Conservation (phyloP, 805 yeast species). For the Wickerhamomyces canadensis region DNA sequence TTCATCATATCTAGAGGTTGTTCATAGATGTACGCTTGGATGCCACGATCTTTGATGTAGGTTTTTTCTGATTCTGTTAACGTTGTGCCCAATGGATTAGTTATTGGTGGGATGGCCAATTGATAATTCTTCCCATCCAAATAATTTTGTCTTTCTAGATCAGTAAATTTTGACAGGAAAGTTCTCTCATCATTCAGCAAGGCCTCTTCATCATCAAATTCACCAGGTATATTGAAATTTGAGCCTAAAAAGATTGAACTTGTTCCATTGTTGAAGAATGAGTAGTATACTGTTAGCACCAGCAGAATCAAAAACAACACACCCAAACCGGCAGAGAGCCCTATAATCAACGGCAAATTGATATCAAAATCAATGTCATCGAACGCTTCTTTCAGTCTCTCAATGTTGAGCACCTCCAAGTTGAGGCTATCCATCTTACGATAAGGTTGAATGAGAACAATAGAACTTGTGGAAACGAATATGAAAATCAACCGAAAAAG, state of each 20-base stretch:
- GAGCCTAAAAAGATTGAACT: slow-evolving; percentile 26
- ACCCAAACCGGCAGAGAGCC: slow-evolving; percentile 33
- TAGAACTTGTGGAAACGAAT: no score
- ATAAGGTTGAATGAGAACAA: no score
- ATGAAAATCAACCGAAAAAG: no score
- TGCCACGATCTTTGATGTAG: slow-evolving; percentile 70
- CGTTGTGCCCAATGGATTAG: slow-evolving; percentile 29
- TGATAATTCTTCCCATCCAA: slow-evolving; percentile 33
- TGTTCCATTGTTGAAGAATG: slow-evolving; percentile 23
- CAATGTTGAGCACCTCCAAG: not conserved
- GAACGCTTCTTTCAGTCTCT: not conserved
- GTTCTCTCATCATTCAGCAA: slow-evolving; percentile 50
- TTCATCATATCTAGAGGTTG: slow-evolving; percentile 6
- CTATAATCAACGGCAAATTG: slow-evolving; percentile 33
- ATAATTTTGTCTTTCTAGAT: slow-evolving; percentile 36
- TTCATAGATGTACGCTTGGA: slow-evolving; percentile 42
- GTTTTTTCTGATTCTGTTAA: slow-evolving; percentile 85
- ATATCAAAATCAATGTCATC: slow-evolving; percentile 18
- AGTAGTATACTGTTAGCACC: slow-evolving; percentile 25
- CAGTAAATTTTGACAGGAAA: slow-evolving; percentile 36
- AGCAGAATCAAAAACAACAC: slow-evolving; percentile 28
- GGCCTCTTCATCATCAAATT: slow-evolving; percentile 64
- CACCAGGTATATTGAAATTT: slow-evolving; percentile 43
- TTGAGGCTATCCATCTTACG: not conserved
- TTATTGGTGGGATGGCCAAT: slow-evolving; percentile 36